Conservation (phyloP, 2,329 filamentous ascomycete genomes). For the Dactylellina sp. region DNA sequence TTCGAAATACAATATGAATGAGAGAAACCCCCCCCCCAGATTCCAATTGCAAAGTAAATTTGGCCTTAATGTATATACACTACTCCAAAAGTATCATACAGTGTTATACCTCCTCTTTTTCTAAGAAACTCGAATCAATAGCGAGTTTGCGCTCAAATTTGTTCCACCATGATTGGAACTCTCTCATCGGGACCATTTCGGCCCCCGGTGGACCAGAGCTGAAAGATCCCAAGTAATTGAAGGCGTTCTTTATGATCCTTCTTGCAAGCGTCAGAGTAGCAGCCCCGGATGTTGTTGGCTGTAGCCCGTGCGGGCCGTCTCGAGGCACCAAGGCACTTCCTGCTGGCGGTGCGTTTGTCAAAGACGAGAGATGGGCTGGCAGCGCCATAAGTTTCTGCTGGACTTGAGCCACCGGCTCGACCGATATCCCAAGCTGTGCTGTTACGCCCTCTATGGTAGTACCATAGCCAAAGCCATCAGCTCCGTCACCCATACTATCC, state of each 20-base stretch:
- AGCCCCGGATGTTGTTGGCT: slow-evolving; percentile 58
- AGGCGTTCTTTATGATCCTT: slow-evolving; percentile 94
- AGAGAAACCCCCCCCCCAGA: too few relatives aligned
- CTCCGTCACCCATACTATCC: slow-evolving; percentile 66
- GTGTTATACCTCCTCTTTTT: slow-evolving; percentile 72
- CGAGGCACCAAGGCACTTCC: slow-evolving; percentile 33
- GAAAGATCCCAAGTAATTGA: slow-evolving; percentile 94
- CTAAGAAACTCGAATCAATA: slow-evolving; percentile 87
- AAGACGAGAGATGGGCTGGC: slow-evolving; percentile 64
- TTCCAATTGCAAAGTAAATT: too few relatives aligned
- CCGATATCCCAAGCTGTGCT: slow-evolving; percentile 76
- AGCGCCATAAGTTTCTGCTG: slow-evolving; percentile 75
- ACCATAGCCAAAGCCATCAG: slow-evolving; percentile 61
- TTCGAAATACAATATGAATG: background rate
- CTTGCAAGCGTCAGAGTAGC: slow-evolving; percentile 84
- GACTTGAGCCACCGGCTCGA: slow-evolving; percentile 81
- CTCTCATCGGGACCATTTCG: slow-evolving; percentile 92
- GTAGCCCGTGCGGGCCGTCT: slow-evolving; percentile 53
- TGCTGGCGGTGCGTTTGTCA: slow-evolving; percentile 56
- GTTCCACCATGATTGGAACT: slow-evolving; percentile 96
- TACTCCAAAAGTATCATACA: background rate
- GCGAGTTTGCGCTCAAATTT: slow-evolving; percentile 93
- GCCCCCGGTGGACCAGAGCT: slow-evolving; percentile 71
- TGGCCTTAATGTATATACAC: too few relatives aligned
- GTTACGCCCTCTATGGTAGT: slow-evolving; percentile 32